Evolutionary conservation across 148 eudicot genomes (phyloP), one percentile per base, ranked within the genome.

Genomic region (Vaccinium corymbosum): DNA sequence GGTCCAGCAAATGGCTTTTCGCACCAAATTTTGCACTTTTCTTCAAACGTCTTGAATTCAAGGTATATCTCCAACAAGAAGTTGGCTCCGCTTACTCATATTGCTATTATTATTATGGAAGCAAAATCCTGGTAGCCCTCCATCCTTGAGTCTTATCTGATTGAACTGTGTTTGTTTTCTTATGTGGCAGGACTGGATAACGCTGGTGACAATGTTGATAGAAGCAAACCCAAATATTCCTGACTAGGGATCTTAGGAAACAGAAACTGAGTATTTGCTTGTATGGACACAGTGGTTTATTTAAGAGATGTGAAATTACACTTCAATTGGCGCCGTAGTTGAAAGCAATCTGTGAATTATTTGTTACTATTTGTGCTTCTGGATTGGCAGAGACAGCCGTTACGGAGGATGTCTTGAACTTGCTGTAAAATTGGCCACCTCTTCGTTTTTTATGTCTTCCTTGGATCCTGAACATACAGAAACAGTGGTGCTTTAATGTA

Each of bases 171-270:
- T 13, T 7, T 6, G 19, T 53, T 19, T 17, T 68, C 15, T 64
- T 25, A 22, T 20, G 8, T 88, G 81, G 74, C 95, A 95, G 98
- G 97, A 29, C 32, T 1, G 32, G 32, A 29, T 93, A 80, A 95
- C 95, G 11, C 91, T 95, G 32, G 98, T 95, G 82, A 94, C 87
- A 81, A 95, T 95, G 98, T 95, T 95, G 89, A 95, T 94, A 87
- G 97, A 95, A 89, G 98, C 98, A 83, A 92, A 95, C 0, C 86
- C 89, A 49, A 95, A 95, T 87, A 90, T 94, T 89, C 95, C 95
- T 1, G 91, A 95, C 86, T 95, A 95, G 98, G 95, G 92, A 52
- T 86, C 91, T 53, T 89, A 78, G 86, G 42, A 14, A 38, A 49
- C 42, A 7, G 42, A 70, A 17, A 52, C 35, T 68, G 17, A 1